Base-by-base conservation (phyloP, 2,329 filamentous ascomycete species). In the Macrophomina pseudophaseolina region DNA sequence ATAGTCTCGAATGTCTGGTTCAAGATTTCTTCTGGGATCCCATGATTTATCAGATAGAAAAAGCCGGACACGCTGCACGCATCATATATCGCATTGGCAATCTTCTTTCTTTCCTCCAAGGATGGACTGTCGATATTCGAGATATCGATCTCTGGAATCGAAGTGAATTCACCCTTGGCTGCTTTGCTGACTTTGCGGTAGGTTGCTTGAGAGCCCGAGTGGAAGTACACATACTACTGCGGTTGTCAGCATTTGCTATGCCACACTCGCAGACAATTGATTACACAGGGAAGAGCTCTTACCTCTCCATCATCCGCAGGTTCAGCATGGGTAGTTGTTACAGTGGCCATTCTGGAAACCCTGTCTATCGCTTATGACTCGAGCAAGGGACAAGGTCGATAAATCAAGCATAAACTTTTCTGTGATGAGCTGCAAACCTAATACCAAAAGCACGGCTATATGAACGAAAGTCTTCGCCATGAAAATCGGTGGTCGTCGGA, bases 121-220 rank as follows among this genome's bases (percentile, higher is more conserved):
- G 35, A 64, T 14, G 23, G 33, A 11, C 60, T 64, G 35, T 64
- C 46, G 60, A 64, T 64, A 16, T 64, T 52, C 6, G 60, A 64
- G 9, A 52, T 64, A 18, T 64, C 60, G 23, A 52, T 64, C 38
- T 52, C 60, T 9, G 49, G 60, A 14, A 64, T 64, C 3, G 42
- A 44, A 28, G 60, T 52, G 28, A 64, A 64, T 30, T 64, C 60
- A 7, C 48, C 60, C n/a, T 54, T 64, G 16, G 58, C n/a, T 5
- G 44, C 58, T 49, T 62, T 62, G 42, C 42, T 62, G 44, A 62
- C 58, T 38, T 62, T 62, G 30, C 58, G 42, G 33, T 62, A 62
- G 58, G 58, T 62, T 8, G 58, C 58, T 30, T 51, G 44, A 28
- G 58, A 62, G 5, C 58, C 58, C n/a, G 58, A 62, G n/a, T 62